Percentiles rank a stretch among this genome's conserved stretches.
Conservation (phyloP, 805 yeast species). For the Blastobotrys robertii region DNA sequence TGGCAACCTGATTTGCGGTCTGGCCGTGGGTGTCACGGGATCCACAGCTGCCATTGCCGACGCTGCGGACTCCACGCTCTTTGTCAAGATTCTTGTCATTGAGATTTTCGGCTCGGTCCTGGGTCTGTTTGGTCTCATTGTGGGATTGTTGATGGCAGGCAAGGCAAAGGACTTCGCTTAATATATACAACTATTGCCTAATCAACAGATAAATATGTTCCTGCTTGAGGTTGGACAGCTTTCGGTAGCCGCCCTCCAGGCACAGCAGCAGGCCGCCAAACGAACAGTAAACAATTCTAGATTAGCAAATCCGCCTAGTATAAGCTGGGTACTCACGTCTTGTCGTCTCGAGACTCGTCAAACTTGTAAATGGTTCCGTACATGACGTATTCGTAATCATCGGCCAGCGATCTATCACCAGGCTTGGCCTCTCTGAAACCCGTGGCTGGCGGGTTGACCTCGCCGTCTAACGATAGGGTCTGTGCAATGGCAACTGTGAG, state of each 20-base stretch:
- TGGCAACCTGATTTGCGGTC: constrained; percentile 89
- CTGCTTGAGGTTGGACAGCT: constrained; percentile 80
- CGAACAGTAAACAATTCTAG: constrained; percentile 70
- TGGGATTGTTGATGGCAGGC: constrained; percentile 93
- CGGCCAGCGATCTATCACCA: constrained; percentile 80
- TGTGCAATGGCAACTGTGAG: constrained; percentile 82
- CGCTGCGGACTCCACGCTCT: constrained; percentile 92
- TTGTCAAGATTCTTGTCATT: constrained; percentile 90
- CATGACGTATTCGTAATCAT: constrained; percentile 97
- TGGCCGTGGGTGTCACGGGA: constrained; percentile 95
- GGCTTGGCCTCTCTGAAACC: constrained; percentile 80
- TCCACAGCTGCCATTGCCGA: constrained; percentile 98
- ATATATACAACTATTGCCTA: constrained; percentile 42
- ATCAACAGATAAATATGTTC: constrained; percentile 86
- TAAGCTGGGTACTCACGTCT: constrained; percentile 26
- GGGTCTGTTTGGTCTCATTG: constrained; percentile 95
- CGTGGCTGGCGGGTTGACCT: constrained; percentile 37
- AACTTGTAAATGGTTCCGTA: constrained; percentile 95
- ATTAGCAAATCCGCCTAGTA: neutral
- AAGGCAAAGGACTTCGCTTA: constrained; percentile 81
- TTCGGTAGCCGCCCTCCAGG: constrained; percentile 89
- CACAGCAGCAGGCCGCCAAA: constrained; percentile 93
- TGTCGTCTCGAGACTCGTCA: constrained; percentile 66
- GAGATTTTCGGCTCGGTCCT: constrained; percentile 96
- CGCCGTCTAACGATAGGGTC: constrained; percentile 47